Evolutionary conservation across 331 rosid species (phyloP).

Genomic region (Quercus lobata): DNA sequence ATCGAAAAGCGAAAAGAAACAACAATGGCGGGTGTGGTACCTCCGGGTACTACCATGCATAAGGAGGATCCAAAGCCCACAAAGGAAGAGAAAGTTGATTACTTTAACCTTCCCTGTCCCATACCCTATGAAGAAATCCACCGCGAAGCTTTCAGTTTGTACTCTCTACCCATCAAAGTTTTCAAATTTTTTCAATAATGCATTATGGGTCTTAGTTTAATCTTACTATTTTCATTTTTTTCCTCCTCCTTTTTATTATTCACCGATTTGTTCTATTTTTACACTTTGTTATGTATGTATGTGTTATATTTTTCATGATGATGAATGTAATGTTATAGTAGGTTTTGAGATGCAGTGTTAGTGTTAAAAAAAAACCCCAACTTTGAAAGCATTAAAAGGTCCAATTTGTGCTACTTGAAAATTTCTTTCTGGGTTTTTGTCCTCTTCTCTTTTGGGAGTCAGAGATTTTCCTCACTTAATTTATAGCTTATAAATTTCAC

Average conservation of each 20-base stretch:
- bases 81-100: conserved; percentile 56
- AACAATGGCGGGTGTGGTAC: no score
- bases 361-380: neutral
- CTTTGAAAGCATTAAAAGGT: neutral
- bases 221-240: no score
- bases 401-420: neutral
- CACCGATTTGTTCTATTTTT: neutral
- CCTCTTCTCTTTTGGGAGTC: no score
- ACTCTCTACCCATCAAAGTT: neutral
- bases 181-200: neutral
- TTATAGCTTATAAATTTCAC: neutral
- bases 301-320: neutral
- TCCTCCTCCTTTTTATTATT: neutral
- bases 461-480: neutral
- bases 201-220: neutral
- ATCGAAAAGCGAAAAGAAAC: no score
- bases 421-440: neutral
- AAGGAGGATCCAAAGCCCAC: neutral
- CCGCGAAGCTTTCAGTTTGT: conserved; percentile 93
- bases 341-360: neutral
- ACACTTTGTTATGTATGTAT: neutral
- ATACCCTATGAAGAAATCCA: conserved; percentile 93
- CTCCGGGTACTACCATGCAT: neutral
- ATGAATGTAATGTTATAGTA: neutral
- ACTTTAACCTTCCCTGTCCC: conserved; percentile 83